phyloP scores from a whole-genome alignment of 257 asterid genomes.

The Petunia secreta region DNA sequence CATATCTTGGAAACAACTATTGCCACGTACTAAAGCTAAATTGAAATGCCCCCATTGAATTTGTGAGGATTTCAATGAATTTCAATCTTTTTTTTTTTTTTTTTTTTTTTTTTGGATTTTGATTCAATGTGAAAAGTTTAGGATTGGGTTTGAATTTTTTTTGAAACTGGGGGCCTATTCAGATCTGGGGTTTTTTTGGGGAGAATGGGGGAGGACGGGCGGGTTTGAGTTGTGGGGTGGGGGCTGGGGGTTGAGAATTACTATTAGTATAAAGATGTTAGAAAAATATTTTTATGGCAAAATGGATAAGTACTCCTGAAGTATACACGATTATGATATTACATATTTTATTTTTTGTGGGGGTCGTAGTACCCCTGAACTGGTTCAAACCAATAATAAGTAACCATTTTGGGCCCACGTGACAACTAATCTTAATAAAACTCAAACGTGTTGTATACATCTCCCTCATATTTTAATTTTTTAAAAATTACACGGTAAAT shows the following conservation, averaged over 20 bases:
- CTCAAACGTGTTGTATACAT: too few relatives aligned
- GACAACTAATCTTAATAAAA: too few relatives aligned
- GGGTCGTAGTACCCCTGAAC: too few relatives aligned
- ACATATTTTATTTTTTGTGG: too few relatives aligned
- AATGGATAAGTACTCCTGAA: background rate
- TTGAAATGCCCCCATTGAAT: constrained; percentile 93
- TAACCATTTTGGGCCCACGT: too few relatives aligned
- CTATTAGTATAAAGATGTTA: background rate
- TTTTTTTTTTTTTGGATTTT: constrained; percentile 27
- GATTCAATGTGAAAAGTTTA: constrained; percentile 15
- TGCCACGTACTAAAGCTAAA: constrained; percentile 87
- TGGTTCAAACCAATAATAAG: too few relatives aligned
- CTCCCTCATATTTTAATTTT: too few relatives aligned
- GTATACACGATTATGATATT: background rate
- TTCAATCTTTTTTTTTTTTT: constrained; percentile 38
- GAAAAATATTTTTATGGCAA: background rate
- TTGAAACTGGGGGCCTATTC: background rate
- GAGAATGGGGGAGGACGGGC: background rate
- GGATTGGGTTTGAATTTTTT: constrained; percentile 27
- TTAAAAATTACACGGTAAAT: too few relatives aligned
- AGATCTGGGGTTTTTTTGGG: constrained; percentile 19
- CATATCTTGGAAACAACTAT: constrained; percentile 60
- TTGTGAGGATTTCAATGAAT: constrained; percentile 41
- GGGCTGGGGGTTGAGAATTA: background rate
- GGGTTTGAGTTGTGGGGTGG: background rate